phyloP scores from a whole-genome alignment of 768 basidiomycete genomes.

The Wakefieldia striispora region DNA sequence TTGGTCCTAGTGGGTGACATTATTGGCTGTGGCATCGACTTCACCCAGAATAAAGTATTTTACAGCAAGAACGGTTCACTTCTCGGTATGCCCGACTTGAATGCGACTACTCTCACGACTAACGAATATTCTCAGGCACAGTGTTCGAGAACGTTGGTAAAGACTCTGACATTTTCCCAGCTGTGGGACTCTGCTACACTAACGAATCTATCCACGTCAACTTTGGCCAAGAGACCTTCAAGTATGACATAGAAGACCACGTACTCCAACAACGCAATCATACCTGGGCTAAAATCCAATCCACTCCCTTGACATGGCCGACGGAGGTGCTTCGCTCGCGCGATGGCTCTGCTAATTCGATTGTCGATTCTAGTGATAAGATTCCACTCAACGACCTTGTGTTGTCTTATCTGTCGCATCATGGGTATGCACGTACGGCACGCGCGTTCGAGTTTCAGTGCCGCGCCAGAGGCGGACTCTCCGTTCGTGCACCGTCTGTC shows the following conservation, averaged over 20 bases:
- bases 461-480: slow-evolving; percentile 23
- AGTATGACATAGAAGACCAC: slow-evolving; percentile 87
- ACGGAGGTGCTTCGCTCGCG: slow-evolving; percentile 14
- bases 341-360: slow-evolving; percentile 2
- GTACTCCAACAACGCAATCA: slow-evolving; percentile 66
- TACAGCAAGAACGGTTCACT: slow-evolving; percentile 86
- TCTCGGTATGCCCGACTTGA: slow-evolving; percentile 45
- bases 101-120: slow-evolving; percentile 8
- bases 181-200: slow-evolving; percentile 82
- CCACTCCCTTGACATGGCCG: slow-evolving; percentile 51
- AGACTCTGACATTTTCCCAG: slow-evolving; percentile 70
- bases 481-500: slow-evolving; percentile 5
- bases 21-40: slow-evolving; percentile 93
- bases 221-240: slow-evolving; percentile 85
- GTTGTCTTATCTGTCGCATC: slow-evolving; percentile 76
- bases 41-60: slow-evolving; percentile 74
- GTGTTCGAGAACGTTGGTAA: slow-evolving; percentile 74
- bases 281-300: slow-evolving; percentile 67
- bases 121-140: slow-evolving; percentile 41
- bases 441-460: slow-evolving; percentile 61
- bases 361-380: slow-evolving; percentile 51
- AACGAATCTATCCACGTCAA: slow-evolving; percentile 82
- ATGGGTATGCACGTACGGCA: slow-evolving; percentile 76
- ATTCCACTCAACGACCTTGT: slow-evolving; percentile 70
- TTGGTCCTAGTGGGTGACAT: slow-evolving; percentile 67